Evolutionary conservation across 495 filamentous ascomycete species (phyloP).

Genomic region (Penicillium alfredii): DNA sequence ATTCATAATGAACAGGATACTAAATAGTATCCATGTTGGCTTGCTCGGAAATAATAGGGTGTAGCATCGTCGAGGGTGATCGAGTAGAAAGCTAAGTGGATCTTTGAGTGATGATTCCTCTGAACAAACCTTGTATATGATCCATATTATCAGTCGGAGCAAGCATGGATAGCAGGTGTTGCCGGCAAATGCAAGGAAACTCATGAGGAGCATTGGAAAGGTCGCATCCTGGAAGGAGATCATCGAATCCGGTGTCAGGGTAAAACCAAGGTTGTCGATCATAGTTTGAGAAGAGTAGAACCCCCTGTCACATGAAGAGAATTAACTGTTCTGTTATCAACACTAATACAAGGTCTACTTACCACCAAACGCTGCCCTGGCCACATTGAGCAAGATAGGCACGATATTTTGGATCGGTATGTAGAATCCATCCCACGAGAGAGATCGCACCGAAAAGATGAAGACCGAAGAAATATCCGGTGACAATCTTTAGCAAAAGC

Average conservation of each 20-base stretch:
- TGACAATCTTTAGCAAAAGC: conserved; percentile 47
- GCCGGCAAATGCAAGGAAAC: conserved; percentile 71
- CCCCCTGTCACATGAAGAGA: conserved; percentile 14
- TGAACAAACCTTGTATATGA: conserved; percentile 48
- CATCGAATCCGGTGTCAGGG: conserved; percentile 81
- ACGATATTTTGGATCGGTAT: conserved; percentile 46
- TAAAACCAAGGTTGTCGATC: conserved; percentile 52
- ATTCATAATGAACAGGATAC: conserved; percentile 52
- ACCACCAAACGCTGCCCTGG: conserved; percentile 65
- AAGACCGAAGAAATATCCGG: conserved; percentile 61
- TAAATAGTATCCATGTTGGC: conserved; percentile 59
- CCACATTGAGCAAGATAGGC: conserved; percentile 49
- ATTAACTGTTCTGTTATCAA: conserved; percentile 1
- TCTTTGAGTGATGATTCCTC: conserved; percentile 22
- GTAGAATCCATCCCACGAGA: conserved; percentile 64
- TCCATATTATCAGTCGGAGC: conserved; percentile 75
- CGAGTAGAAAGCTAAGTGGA: conserved; percentile 48
- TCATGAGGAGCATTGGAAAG: conserved; percentile 61
- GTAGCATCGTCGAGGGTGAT: conserved; percentile 58
- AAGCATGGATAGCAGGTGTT: conserved; percentile 81
- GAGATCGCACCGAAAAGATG: conserved; percentile 57
- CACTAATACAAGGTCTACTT: conserved; percentile 15
- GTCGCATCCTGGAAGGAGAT: conserved; percentile 64
- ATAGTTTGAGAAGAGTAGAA: conserved; percentile 33
- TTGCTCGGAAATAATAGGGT: conserved; percentile 55